Evolutionary conservation across 768 basidiomycete genomes (phyloP).

Genomic region (Naganishia vaughanmartiniae): DNA sequence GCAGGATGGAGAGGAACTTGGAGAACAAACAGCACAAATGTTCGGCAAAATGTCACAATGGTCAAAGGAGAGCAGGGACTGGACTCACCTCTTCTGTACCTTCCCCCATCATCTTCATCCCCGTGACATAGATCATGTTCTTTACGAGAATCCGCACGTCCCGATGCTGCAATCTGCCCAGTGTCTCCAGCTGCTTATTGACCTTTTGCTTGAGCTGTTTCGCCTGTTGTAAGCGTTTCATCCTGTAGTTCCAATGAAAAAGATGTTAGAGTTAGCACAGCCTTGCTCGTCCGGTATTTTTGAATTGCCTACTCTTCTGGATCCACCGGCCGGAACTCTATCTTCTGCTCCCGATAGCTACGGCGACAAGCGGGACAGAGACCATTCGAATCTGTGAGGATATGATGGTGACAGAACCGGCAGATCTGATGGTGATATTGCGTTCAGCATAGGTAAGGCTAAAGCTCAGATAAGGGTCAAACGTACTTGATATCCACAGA

Average conservation of each 20-base stretch:
- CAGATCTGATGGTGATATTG: slow-evolving; percentile 67
- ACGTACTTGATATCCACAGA: slow-evolving; percentile 92
- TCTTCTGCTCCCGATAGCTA: slow-evolving; percentile 83
- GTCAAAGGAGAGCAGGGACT: neutral
- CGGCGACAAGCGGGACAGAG: slow-evolving; percentile 95
- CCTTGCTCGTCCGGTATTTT: neutral
- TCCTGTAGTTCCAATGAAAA: slow-evolving; percentile 58
- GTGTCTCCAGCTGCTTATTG: slow-evolving; percentile 85
- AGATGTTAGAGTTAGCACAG: slow-evolving; percentile 8
- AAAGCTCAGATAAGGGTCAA: neutral
- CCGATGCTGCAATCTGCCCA: slow-evolving; percentile 78
- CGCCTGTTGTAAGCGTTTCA: slow-evolving; percentile 89
- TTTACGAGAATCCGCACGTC: slow-evolving; percentile 96
- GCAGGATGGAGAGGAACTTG: slow-evolving; percentile 68
- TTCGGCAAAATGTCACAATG: neutral
- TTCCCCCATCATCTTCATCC: slow-evolving; percentile 68
- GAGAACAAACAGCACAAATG: neutral
- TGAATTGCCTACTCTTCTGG: slow-evolving; percentile 78
- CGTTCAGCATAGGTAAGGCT: neutral
- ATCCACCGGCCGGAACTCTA: slow-evolving; percentile 92
- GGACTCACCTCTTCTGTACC: slow-evolving; percentile 87
- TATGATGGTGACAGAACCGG: slow-evolving; percentile 98
- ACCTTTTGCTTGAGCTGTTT: slow-evolving; percentile 93
- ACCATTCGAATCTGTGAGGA: slow-evolving; percentile 90
- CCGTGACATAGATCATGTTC: slow-evolving; percentile 92